phyloP scores from a whole-genome alignment of 106 monocot genomes.

The Posidonia australis region DNA sequence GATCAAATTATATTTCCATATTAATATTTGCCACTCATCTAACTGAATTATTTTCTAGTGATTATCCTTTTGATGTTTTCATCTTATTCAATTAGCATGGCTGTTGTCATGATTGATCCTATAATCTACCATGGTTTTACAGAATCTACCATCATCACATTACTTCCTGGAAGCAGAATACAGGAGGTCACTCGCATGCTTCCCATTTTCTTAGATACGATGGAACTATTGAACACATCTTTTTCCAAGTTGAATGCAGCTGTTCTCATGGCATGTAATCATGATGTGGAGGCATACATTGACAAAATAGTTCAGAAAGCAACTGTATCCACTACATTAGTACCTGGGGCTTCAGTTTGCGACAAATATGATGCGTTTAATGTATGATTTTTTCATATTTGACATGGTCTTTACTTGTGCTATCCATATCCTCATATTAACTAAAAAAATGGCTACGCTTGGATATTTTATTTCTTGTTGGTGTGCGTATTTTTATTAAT shows the following conservation, averaged over 20 bases:
- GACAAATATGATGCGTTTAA: constrained; percentile 79
- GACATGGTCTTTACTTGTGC: not conserved
- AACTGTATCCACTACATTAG: constrained; percentile 28
- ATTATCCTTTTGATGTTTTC: too few species aligned
- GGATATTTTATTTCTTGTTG: not conserved
- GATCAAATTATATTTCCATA: too few species aligned
- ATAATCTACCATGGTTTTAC: not conserved
- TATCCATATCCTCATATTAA: not conserved
- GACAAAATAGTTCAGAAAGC: constrained; percentile 27
- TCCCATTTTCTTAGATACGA: constrained; percentile 56
- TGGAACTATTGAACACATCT: constrained; percentile 40
- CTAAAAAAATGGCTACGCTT: too few species aligned
- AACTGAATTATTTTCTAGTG: too few species aligned
- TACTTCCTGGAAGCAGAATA: constrained; percentile 93
- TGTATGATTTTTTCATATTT: constrained; percentile 26
- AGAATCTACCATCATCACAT: constrained; percentile 54
- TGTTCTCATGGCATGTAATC: constrained; percentile 66
- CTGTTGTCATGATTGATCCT: not conserved
- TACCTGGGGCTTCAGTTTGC: constrained; percentile 47
- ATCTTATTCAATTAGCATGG: too few species aligned
- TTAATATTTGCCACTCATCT: too few species aligned
- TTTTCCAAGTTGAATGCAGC: constrained; percentile 35
- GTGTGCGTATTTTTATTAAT: not conserved
- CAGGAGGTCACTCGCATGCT: constrained; percentile 92
- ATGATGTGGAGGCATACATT: constrained; percentile 49